Conservation (phyloP, 495 filamentous ascomycete genomes). For the Penicillium goetzii region DNA sequence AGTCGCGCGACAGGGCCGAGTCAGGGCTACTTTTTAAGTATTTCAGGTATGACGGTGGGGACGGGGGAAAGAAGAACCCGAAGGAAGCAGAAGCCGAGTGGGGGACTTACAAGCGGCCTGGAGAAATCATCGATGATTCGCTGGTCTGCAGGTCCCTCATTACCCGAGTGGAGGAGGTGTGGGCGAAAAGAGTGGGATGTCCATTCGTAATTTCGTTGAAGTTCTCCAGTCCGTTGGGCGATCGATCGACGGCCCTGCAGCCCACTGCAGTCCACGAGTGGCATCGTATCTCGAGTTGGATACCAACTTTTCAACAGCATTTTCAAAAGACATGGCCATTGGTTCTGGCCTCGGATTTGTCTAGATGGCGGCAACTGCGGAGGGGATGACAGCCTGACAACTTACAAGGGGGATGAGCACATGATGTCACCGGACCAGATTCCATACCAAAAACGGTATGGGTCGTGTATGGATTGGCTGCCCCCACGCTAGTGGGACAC, state of each 20-base stretch:
- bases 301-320: not conserved
- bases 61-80: conserved; percentile 26
- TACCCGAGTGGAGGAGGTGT: conserved; percentile 28
- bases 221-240: conserved; percentile 16
- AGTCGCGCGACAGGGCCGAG: conserved; percentile 23
- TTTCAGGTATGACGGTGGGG: conserved; percentile 42
- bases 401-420: too few relatives aligned
- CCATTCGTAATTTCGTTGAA: not conserved
- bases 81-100: conserved; percentile 37
- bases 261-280: not conserved
- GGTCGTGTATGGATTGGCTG: conserved; percentile 22
- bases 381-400: not conserved
- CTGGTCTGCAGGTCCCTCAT: conserved; percentile 13
- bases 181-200: conserved; percentile 22
- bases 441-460: not conserved
- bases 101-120: conserved; percentile 16
- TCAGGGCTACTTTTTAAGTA: conserved; percentile 14
- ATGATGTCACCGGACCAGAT: conserved; percentile 27
- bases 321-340: not conserved
- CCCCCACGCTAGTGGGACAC: conserved; percentile 31
- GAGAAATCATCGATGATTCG: conserved; percentile 20
- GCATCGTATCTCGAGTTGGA: not conserved
- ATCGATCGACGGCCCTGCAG: conserved; percentile 23
- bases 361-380: not conserved
- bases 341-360: not conserved